Percentiles rank a stretch among this genome's conserved stretches.
Evolutionary conservation across 176 grass and related monocot species (phyloP).

Genomic region (Elymus sibiricus): DNA sequence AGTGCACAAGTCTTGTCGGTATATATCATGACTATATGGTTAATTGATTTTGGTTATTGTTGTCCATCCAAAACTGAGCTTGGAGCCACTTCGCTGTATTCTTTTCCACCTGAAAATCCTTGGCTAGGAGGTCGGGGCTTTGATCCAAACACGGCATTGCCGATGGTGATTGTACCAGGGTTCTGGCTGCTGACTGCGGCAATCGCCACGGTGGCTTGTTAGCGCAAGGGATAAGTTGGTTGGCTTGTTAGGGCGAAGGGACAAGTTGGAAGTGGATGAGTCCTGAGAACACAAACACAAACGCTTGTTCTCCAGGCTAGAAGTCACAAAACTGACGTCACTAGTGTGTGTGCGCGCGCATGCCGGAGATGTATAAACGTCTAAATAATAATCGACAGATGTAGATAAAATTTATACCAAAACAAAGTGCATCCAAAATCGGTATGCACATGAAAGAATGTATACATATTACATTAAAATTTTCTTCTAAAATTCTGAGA

Average conservation of each 20-base stretch:
- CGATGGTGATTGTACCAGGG: not conserved
- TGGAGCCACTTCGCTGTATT: not conserved
- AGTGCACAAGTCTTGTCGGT: not conserved
- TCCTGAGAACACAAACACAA: not conserved
- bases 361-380: too few relatives aligned
- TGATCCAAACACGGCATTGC: not conserved
- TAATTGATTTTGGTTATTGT: not conserved
- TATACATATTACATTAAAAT: too few relatives aligned
- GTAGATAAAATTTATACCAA: too few relatives aligned
- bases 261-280: not conserved
- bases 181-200: not conserved
- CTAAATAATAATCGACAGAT: too few relatives aligned
- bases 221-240: not conserved
- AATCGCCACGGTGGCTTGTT: not conserved
- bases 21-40: not conserved
- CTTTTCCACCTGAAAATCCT: not conserved
- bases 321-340: not conserved
- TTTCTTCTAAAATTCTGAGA: too few relatives aligned
- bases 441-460: too few relatives aligned
- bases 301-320: not conserved
- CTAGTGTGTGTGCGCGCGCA: too few relatives aligned
- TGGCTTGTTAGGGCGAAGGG: not conserved
- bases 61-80: not conserved
- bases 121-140: not conserved
- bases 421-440: too few relatives aligned